Conservation (phyloP, 345 rosid genomes). For the Syzygium aqueum region DNA sequence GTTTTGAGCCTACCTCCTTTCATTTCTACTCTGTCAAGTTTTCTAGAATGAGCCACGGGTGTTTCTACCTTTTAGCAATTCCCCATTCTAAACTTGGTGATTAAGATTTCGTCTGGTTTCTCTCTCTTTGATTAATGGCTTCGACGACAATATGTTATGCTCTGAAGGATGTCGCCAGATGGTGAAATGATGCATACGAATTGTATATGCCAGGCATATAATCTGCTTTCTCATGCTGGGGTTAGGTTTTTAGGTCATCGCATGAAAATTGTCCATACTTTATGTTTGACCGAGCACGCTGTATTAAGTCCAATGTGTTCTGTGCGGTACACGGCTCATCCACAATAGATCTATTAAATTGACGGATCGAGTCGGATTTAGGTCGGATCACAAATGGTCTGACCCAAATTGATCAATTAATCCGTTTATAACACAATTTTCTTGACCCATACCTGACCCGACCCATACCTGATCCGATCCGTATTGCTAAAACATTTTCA, state of each 20-base stretch:
- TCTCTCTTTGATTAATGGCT: background rate
- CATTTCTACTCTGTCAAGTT: background rate
- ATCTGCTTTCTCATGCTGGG: background rate
- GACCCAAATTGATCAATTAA: no score
- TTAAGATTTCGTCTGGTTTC: background rate
- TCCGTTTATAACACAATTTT: no score
- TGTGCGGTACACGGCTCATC: background rate
- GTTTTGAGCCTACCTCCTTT: background rate
- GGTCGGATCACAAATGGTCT: no score
- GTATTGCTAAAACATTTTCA: no score
- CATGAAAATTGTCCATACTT: no score
- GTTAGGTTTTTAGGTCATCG: background rate
- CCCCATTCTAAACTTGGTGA: background rate
- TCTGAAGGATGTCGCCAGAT: background rate
- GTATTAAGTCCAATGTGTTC: fast-evolving
- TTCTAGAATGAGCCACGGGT: background rate
- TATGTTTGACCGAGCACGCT: no score
- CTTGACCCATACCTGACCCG: no score
- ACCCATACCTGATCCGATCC: no score
- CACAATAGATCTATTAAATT: background rate
- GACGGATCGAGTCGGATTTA: no score
- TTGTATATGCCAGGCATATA: background rate
- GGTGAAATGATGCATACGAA: background rate
- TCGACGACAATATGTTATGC: background rate
- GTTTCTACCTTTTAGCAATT: background rate